Percentiles rank a stretch among this genome's conserved stretches.
Conservation (phyloP, 305 asterid genomes). For the Fraxinus sp. region DNA sequence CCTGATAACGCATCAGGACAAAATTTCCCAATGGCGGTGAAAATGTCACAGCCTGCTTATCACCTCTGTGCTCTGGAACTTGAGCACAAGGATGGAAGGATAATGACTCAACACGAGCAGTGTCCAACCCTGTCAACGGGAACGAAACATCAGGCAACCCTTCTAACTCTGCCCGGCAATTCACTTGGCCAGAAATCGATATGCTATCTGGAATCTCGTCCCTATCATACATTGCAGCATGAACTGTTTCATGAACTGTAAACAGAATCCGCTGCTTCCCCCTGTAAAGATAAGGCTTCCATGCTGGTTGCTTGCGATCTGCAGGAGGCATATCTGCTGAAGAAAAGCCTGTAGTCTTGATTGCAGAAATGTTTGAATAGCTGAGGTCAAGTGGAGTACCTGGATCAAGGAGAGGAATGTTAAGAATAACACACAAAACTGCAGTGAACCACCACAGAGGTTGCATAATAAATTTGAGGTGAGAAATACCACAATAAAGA, state of each 20-base stretch:
- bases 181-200: conserved; percentile 86
- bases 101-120: conserved; percentile 69
- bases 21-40: conserved; percentile 94
- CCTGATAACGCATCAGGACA: conserved; percentile 75
- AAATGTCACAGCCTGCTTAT: conserved; percentile 80
- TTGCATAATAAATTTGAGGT: conserved; percentile 15
- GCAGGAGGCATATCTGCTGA: conserved; percentile 77
- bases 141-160: conserved; percentile 90
- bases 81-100: conserved; percentile 97
- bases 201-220: conserved; percentile 91
- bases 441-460: conserved; percentile 23
- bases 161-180: conserved; percentile 95
- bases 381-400: conserved; percentile 92
- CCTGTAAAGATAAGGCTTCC: conserved; percentile 93
- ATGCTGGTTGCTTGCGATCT: conserved; percentile 90
- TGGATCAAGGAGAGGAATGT: conserved; percentile 31
- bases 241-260: conserved; percentile 82
- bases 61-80: conserved; percentile 95
- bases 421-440: conserved; percentile 18
- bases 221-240: conserved; percentile 91
- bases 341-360: conserved; percentile 76
- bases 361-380: conserved; percentile 73
- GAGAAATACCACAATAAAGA: conserved; percentile 36
- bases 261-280: conserved; percentile 91
- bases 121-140: conserved; percentile 73